These are phyloP conservation scores for Hypoxylon trugodes DNA, from an alignment of 495 filamentous ascomycete species.

Conservation along the genomic window DNA sequence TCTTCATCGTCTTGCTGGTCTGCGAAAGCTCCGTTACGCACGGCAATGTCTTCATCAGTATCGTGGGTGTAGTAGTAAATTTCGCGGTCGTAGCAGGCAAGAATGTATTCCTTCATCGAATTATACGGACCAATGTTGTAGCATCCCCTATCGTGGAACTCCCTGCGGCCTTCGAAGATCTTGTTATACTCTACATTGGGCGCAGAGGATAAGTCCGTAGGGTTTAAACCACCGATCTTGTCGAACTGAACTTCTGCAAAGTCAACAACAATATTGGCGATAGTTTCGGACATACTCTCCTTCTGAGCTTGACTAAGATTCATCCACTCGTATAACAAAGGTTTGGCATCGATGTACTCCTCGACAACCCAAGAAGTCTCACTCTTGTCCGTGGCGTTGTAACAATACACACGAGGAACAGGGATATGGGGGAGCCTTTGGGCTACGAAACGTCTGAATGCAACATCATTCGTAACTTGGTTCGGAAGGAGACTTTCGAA, in stretches of 20 bases:
- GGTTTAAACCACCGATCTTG: not conserved
- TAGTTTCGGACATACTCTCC: not conserved
- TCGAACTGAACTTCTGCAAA: not conserved
- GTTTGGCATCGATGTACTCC: not conserved
- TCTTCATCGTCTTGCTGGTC: too few relatives aligned
- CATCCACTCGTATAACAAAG: not conserved
- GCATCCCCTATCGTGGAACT: not conserved
- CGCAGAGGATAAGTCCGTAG: not conserved
- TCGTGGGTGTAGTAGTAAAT: not conserved
- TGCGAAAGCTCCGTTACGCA: too few relatives aligned
- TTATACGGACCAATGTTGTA: not conserved
- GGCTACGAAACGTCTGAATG: not conserved
- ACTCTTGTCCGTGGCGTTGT: not conserved
- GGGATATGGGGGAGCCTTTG: not conserved
- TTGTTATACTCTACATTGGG: not conserved
- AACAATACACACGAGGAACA: not conserved
- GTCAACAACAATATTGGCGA: not conserved
- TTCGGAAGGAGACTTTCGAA: not conserved
- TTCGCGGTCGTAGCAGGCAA: not conserved
- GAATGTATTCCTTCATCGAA: not conserved
- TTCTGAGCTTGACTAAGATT: not conserved
- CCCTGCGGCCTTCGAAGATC: not conserved
- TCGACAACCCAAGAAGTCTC: not conserved
- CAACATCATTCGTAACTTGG: not conserved
- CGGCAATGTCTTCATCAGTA: not conserved